Evolutionary conservation across 2,329 filamentous ascomycete genomes (phyloP), one percentile per base, ranked within the genome.

Genomic region (Delphinella strobiligena): DNA sequence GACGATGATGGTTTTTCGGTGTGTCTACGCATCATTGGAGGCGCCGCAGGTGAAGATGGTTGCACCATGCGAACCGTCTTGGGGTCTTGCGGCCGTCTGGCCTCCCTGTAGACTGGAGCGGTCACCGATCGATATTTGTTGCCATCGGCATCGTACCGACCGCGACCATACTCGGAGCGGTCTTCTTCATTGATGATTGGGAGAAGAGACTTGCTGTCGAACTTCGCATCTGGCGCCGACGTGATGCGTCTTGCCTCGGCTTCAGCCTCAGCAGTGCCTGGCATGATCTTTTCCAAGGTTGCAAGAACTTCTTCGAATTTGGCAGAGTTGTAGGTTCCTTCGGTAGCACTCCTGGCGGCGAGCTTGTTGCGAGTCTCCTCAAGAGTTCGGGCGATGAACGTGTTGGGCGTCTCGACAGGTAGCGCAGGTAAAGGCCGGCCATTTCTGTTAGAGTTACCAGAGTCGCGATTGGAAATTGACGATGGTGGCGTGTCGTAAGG

Each of bases 241-340:
- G 59, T 60, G 18, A 55, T 53, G 35, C 71, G 62, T 58, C 63
- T 55, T 33, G 53, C 47, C 30, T 44, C 38, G 18, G 40, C 36
- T 41, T 45, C 30, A 32, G 40, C 31, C 36, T 35, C 24, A 24
- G 37, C 22, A 40, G 33, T 34, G 45, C 47, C 42, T n/a, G 57
- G 55, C 40, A 56, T 49, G 43, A 58, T 49, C 31, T 49, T 53
- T 34, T 60, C 56, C 9, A 60, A 49, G 45, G 58, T 54, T 36
- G 67, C 67, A 34, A 82, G 71, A 17, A 82, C 69, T 34, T 75
- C 70, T 22, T 73, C 67, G 31, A 79, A 64, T 43, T 75, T 70
- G 4, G 63, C 61, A 45, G 69, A 57, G 58, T 61, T 54, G 50
- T 66, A 48, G 50, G 36, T 33, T 19, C 39, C 49, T 51, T 65